Conservation (phyloP, 2,329 filamentous ascomycete species). For the Teratosphaeriaceae sp. region DNA sequence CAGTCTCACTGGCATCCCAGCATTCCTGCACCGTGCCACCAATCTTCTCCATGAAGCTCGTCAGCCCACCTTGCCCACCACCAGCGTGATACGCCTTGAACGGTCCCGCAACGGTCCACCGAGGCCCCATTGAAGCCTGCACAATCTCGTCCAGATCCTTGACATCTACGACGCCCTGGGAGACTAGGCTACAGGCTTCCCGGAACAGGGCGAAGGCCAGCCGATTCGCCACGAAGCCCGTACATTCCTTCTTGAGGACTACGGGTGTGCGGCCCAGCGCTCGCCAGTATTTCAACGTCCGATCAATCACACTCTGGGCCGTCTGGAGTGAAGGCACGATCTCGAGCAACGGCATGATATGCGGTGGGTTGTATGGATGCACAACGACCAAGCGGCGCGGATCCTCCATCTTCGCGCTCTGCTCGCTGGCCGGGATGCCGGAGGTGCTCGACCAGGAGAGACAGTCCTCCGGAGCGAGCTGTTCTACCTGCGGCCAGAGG, state of each 20-base stretch:
- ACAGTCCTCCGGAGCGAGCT: conserved; percentile 36
- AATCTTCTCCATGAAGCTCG: conserved; percentile 50
- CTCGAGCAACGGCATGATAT: conserved; percentile 56
- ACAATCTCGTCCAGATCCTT: conserved; percentile 49
- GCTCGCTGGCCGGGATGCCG: conserved; percentile 49
- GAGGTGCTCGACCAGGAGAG: conserved; percentile 54
- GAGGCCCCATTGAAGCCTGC: conserved; percentile 45
- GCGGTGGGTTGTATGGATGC: conserved; percentile 57
- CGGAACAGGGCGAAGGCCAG: conserved; percentile 51
- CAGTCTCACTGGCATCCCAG: conserved; percentile 45
- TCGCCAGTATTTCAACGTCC: conserved; percentile 43
- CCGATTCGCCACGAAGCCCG: conserved; percentile 53
- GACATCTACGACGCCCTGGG: conserved; percentile 46
- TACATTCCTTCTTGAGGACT: conserved; percentile 44
- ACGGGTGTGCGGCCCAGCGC: conserved; percentile 40
- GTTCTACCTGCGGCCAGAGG: conserved; percentile 47
- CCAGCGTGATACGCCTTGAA: conserved; percentile 56
- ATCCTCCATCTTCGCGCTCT: conserved; percentile 39
- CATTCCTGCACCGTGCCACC: conserved; percentile 49
- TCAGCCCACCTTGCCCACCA: conserved; percentile 47
- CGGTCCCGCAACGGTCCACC: conserved; percentile 51
- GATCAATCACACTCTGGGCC: conserved; percentile 29
- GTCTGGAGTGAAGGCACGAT: conserved; percentile 47
- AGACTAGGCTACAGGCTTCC: conserved; percentile 50
- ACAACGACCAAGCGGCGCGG: conserved; percentile 46